Conservation (phyloP, 2,329 filamentous ascomycete genomes). For the Calonectria hongkongensis region DNA sequence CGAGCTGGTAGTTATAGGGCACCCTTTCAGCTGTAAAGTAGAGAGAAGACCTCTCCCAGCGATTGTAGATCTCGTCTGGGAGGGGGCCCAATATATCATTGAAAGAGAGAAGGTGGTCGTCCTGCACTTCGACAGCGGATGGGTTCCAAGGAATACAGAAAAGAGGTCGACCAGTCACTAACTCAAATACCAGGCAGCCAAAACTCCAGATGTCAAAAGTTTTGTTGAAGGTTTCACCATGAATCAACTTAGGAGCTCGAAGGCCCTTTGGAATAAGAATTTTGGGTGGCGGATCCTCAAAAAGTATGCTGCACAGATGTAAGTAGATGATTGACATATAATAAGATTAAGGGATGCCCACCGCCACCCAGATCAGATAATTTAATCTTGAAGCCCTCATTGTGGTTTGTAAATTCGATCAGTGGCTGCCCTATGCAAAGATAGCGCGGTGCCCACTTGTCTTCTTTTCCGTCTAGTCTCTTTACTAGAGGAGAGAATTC, state of each 20-base stretch:
- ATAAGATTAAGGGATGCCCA: not conserved
- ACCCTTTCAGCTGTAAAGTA: not conserved
- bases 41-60: not conserved
- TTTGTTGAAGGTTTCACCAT: not conserved
- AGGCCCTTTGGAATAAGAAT: not conserved
- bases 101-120: not conserved
- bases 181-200: not conserved
- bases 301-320: not conserved
- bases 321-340: not conserved
- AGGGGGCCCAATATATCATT: not conserved
- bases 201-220: slow-evolving; percentile 3
- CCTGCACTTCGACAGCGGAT: not conserved
- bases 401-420: not conserved
- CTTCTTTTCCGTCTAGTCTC: not conserved
- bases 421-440: not conserved
- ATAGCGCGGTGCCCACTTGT: not conserved
- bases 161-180: not conserved
- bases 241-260: not conserved
- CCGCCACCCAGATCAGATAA: slow-evolving; percentile 4
- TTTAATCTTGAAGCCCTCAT: not conserved
- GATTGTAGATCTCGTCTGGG: not conserved
- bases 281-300: not conserved
- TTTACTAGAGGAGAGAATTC: not conserved
- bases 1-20: not conserved
- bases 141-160: not conserved